Base-by-base conservation (phyloP, 2,329 filamentous ascomycete species). In the Botryotinia globosa region DNA sequence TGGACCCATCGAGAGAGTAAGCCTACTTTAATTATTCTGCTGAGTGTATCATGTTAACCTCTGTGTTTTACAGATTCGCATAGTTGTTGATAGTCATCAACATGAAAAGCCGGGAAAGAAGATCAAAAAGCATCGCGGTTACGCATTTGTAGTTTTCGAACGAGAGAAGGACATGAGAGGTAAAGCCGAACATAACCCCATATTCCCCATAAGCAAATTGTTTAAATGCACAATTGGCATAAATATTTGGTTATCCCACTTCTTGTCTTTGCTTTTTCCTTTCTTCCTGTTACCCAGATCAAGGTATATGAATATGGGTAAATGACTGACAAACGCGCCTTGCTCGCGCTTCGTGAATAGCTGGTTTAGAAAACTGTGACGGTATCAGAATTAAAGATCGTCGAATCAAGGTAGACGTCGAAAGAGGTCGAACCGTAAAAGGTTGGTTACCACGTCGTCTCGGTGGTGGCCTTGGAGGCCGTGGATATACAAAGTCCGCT, bases 121-220 rank as follows among this genome's bases (percentile, higher is more conserved):
- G 81, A 91, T 91, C 81, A 94, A 94, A 84, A 85, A 91, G 68
- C 93, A 97, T 80, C 88, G 91, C 79, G 96, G 96, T 75, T 99
- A 99, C 83, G 96, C 94, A 74, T 99, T 99, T 81, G 92, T 99
- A 78, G 93, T 98, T 71, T 99, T 95, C 81, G 95, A 98, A 83
- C 91, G 93, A 82, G 96, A 98, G 84, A 94, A 95, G 83, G 96
- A 98, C 82, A 98, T 98, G 94, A 97, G 97, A 94, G 94, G 94
- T 98, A 97, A 89, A 85, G 83, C 64, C 83, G 81, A 81, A 82
- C 82, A 84, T 81, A 82, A 78, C 80, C 82, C 76, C 74, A 74
- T 70, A 70, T 42, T 59, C 69, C 78, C 78, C 80, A 80, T 78
- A 80, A 77, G 81, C 34, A 42, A 34, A 77, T 77, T 75, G 76